These are phyloP conservation scores for Penicillium sp. DNA, from an alignment of 2,329 filamentous ascomycete genomes.

Conservation along the genomic window DNA sequence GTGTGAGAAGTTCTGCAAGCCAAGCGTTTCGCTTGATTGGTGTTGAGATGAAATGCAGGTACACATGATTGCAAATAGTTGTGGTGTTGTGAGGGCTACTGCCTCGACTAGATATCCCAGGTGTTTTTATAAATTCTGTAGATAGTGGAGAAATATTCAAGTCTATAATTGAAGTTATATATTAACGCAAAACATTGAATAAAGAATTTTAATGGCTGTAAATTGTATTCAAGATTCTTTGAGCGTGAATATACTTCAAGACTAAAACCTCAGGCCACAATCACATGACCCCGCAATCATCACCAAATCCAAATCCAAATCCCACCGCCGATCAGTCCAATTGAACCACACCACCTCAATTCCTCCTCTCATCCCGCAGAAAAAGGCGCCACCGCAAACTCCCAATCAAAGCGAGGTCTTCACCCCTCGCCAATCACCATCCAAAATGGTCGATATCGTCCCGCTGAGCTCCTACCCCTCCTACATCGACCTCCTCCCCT, in stretches of 20 bases:
- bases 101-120: too few species aligned
- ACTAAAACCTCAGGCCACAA: neutral
- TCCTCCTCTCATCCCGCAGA: neutral
- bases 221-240: too few species aligned
- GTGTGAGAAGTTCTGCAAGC: too few species aligned
- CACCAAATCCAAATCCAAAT: neutral
- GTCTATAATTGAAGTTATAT: too few species aligned
- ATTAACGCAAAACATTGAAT: too few species aligned
- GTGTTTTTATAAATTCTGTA: too few species aligned
- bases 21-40: too few species aligned
- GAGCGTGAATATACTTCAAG: neutral
- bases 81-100: too few species aligned
- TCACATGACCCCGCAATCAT: slow-evolving; percentile 1
- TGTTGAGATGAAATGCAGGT: too few species aligned
- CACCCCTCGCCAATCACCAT: neutral
- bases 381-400: neutral
- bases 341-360: neutral
- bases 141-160: too few species aligned
- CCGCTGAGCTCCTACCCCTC: slow-evolving; percentile 49
- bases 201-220: too few species aligned
- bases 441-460: slow-evolving; percentile 52
- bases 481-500: slow-evolving; percentile 80
- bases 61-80: too few species aligned
- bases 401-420: neutral
- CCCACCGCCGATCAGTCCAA: neutral